Conservation (phyloP, 345 rosid species). For the Sapria himalayana region DNA sequence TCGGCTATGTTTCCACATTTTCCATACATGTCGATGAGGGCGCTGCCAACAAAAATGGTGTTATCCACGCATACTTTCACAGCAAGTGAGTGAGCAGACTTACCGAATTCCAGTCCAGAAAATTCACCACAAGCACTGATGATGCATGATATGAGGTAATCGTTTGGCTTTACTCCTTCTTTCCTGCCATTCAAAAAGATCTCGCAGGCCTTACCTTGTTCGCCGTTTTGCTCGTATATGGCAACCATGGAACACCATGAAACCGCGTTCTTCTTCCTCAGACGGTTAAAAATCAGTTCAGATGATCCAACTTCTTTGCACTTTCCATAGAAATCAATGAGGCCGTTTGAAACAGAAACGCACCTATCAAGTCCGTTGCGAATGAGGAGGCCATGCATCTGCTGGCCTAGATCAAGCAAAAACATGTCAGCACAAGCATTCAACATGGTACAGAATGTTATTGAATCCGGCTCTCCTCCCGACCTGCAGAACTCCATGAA, state of each 20-base stretch:
- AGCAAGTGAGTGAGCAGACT: conserved; percentile 47
- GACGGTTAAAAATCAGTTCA: conserved; percentile 30
- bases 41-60: conserved; percentile 51
- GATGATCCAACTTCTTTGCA: conserved; percentile 30
- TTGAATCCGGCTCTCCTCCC: conserved; percentile 43
- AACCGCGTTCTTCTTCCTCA: conserved; percentile 44
- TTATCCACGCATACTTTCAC: conserved; percentile 44
- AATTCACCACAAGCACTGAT: conserved; percentile 57
- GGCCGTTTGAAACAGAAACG: conserved; percentile 46
- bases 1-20: conserved; percentile 66
- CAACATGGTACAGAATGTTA: conserved; percentile 43
- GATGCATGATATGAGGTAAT: conserved; percentile 50
- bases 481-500: conserved; percentile 31
- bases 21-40: conserved; percentile 83
- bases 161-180: conserved; percentile 31
- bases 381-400: conserved; percentile 42
- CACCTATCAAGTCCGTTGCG: conserved; percentile 31
- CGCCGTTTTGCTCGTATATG: conserved; percentile 46
- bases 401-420: conserved; percentile 30
- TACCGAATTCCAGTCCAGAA: conserved; percentile 45
- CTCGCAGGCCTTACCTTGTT: conserved; percentile 48
- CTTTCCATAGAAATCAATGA: conserved; percentile 68
- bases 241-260: conserved; percentile 70
- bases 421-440: conserved; percentile 50
- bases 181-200: conserved; percentile 26